Evolutionary conservation across 208 protist genomes (phyloP).

Genomic region (Leishmania turanica): DNA sequence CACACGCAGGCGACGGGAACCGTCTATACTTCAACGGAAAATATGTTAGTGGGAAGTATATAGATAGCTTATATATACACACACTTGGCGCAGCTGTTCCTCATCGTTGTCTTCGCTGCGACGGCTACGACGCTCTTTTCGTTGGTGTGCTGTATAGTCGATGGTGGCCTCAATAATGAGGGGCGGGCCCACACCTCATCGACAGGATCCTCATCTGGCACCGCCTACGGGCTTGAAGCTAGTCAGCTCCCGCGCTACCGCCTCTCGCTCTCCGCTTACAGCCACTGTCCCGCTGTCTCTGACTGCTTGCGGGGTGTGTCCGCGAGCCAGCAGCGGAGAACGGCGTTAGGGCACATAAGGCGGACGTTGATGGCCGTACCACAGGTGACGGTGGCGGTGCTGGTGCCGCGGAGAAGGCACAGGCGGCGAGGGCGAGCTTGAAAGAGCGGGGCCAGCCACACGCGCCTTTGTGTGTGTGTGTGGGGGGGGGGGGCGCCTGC

Average conservation of each 20-base stretch:
- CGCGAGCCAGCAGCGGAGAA: neutral
- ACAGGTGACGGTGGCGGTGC: neutral
- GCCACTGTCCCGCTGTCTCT: neutral
- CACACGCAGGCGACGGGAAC: neutral
- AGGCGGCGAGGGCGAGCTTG: neutral
- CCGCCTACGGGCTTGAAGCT: neutral
- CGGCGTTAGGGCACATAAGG: neutral
- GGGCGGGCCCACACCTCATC: neutral
- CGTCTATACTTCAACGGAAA: too few species aligned
- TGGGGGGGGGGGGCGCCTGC: neutral
- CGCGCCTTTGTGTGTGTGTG: neutral
- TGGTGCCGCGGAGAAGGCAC: neutral
- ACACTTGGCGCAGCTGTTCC: too few species aligned
- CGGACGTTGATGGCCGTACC: neutral
- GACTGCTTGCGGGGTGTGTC: neutral
- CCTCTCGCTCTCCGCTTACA: neutral
- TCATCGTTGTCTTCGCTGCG: too few species aligned
- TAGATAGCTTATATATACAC: too few species aligned
- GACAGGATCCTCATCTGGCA: neutral
- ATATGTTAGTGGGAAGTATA: too few species aligned
- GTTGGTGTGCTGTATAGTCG: too few species aligned
- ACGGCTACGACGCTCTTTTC: too few species aligned
- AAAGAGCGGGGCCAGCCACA: neutral
- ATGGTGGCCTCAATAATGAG: neutral
- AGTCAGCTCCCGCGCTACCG: neutral